These are phyloP conservation scores for Pyrenophora seminiperda DNA, from an alignment of 2,329 filamentous ascomycete genomes.

Conservation along the genomic window DNA sequence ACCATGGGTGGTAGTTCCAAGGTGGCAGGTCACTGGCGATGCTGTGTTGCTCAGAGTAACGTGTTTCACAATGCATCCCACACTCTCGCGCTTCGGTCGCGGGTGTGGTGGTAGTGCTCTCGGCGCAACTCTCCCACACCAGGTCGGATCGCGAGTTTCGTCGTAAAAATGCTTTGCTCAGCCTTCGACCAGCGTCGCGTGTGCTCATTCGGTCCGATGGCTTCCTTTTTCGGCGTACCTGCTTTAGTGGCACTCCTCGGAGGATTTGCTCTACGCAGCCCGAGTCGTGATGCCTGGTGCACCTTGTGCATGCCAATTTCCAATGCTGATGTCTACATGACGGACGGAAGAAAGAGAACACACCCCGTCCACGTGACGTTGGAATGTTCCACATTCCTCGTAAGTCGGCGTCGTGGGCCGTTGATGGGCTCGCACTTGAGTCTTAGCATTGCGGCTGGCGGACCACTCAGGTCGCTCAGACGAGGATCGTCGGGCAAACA, in stretches of 20 bases:
- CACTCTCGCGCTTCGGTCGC: too few relatives aligned
- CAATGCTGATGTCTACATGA: neutral
- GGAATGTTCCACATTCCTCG: conserved; percentile 11
- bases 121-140: neutral
- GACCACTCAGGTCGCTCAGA: conserved; percentile 30
- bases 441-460: conserved; percentile 11
- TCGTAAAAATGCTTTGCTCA: conserved; percentile 14
- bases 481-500: conserved; percentile 13
- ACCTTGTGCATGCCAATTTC: neutral
- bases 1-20: too few relatives aligned
- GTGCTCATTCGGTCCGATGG: conserved; percentile 24
- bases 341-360: too few relatives aligned
- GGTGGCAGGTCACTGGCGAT: too few relatives aligned
- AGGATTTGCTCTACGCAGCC: neutral
- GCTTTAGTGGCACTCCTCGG: neutral
- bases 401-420: conserved; percentile 19
- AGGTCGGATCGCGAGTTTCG: conserved; percentile 11
- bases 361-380: conserved; percentile 1
- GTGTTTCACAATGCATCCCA: too few relatives aligned
- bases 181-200: conserved; percentile 20
- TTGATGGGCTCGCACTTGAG: conserved; percentile 27
- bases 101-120: conserved; percentile 10
- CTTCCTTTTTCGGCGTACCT: conserved; percentile 7
- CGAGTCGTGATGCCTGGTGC: too few relatives aligned
- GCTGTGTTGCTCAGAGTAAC: too few relatives aligned